These are phyloP conservation scores for Pinus tabuliformis DNA, from an alignment of 75 land plant genomes.

Conservation along the genomic window DNA sequence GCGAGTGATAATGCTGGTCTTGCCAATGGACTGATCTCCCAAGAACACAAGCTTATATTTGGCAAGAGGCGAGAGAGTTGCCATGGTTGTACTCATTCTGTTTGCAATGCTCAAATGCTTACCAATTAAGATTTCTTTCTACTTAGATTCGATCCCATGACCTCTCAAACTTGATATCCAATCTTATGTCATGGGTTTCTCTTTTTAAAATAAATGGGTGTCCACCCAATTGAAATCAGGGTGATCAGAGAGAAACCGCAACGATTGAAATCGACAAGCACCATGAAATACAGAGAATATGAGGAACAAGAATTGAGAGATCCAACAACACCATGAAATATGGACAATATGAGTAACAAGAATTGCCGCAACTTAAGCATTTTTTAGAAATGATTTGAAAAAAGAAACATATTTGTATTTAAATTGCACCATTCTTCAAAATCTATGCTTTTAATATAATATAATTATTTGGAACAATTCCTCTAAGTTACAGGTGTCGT, in stretches of 20 bases:
- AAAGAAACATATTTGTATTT: too few relatives aligned
- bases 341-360: neutral
- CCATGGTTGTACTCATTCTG: conserved; percentile 20
- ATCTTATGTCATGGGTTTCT: neutral
- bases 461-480: too few relatives aligned
- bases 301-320: too few relatives aligned
- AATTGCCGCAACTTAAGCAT: neutral
- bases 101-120: neutral
- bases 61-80: conserved; percentile 56
- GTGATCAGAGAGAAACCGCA: neutral
- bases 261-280: neutral
- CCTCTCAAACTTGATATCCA: neutral
- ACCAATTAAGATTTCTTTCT: neutral
- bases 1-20: too few relatives aligned
- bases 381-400: neutral
- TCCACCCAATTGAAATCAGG: neutral
- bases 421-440: too few relatives aligned
- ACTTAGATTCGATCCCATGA: neutral
- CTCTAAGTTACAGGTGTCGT: too few relatives aligned
- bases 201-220: neutral
- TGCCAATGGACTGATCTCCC: conserved; percentile 49
- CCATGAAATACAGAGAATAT: neutral
- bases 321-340: too few relatives aligned
- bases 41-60: conserved; percentile 66
- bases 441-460: too few relatives aligned